Evolutionary conservation across 495 filamentous ascomycete species (phyloP).

Genomic region (Halenospora varia): DNA sequence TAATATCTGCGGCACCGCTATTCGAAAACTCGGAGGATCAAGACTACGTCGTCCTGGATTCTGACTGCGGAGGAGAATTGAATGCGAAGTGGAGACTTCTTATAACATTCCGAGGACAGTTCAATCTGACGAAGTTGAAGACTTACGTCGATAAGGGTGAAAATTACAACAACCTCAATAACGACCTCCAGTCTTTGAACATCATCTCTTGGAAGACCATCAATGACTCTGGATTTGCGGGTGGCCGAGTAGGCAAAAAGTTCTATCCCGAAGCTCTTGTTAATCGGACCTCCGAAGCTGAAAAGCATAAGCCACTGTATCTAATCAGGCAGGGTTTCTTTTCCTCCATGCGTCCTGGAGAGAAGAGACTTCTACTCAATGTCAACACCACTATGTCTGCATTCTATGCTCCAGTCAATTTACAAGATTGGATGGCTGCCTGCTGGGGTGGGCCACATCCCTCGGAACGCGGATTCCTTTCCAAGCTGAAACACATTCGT

Average conservation of each 20-base stretch:
- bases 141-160: background rate
- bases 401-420: constrained; percentile 35
- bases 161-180: background rate
- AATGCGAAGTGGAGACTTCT: no score
- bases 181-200: constrained; percentile 2
- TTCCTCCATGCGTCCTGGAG: constrained; percentile 58
- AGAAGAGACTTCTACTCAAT: constrained; percentile 57
- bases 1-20: background rate
- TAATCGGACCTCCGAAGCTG: background rate
- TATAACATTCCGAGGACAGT: background rate
- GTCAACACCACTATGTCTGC: constrained; percentile 31
- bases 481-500: background rate
- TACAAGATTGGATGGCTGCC: background rate
- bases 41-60: background rate
- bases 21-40: background rate
- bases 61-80: no score
- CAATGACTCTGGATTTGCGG: background rate
- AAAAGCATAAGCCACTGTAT: background rate
- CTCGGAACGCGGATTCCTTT: background rate
- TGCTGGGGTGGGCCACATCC: background rate
- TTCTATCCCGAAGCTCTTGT: background rate
- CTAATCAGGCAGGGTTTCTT: constrained; percentile 54
- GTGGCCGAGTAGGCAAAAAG: background rate
- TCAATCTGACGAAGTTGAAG: background rate
- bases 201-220: constrained; percentile 8